A percentile compares a stretch with the other conserved stretches of the same genome.
Conservation (phyloP, 1,284 basidiomycete species). For the Neolentinus lepideus region DNA sequence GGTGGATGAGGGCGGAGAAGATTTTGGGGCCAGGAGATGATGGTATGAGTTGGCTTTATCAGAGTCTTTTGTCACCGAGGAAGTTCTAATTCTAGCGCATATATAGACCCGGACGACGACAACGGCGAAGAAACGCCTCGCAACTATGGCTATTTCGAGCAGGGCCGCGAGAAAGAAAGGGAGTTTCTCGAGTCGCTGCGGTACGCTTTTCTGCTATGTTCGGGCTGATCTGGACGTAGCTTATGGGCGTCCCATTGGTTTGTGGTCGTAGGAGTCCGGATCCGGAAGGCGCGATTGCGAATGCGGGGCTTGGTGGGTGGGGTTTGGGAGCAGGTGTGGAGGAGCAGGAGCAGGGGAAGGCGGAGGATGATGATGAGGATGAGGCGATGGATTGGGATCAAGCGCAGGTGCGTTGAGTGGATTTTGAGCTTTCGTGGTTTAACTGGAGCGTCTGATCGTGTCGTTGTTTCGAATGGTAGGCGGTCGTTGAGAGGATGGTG, state of each 20-base stretch:
- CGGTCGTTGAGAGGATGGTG: constrained; percentile 58
- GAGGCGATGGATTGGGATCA: constrained; percentile 53
- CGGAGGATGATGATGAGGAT: constrained; percentile 24
- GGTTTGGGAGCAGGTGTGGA: constrained; percentile 54
- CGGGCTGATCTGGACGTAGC: not conserved
- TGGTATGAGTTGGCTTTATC: constrained; percentile 16
- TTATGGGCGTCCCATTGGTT: not conserved
- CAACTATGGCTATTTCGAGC: constrained; percentile 19
- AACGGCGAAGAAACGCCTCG: constrained; percentile 51
- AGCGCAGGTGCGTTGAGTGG: constrained; percentile 38
- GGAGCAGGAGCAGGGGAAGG: constrained; percentile 13
- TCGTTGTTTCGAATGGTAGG: constrained; percentile 29
- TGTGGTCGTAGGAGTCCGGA: constrained; percentile 37
- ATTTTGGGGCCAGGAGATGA: constrained; percentile 16
- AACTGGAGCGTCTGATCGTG: no score
- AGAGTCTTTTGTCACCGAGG: no score
- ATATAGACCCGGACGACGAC: constrained; percentile 20
- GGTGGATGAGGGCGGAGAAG: constrained; percentile 2
- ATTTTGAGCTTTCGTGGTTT: not conserved
- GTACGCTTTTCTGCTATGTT: constrained; percentile 19
- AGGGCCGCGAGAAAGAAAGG: constrained; percentile 39
- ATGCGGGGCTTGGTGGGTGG: constrained; percentile 55
- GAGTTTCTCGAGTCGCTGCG: constrained; percentile 52
- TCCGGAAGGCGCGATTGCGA: constrained; percentile 25
- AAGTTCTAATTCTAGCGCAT: no score